phyloP scores from a whole-genome alignment of 768 basidiomycete genomes.

The Boletus sensibilis region DNA sequence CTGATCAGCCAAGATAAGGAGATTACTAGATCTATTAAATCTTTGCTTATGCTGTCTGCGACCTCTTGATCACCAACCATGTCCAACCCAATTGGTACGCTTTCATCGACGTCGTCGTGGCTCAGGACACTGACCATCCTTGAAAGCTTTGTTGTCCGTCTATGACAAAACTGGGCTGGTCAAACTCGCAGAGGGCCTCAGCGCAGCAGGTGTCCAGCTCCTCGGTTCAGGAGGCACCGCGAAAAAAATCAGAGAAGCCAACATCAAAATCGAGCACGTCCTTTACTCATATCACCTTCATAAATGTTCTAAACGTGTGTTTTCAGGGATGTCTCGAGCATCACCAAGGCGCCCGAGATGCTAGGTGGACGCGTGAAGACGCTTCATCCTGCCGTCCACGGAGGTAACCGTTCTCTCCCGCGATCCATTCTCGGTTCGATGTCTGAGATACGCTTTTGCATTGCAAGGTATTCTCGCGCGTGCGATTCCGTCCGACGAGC shows the following conservation, averaged over 20 bases:
- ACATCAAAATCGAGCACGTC: slow-evolving; percentile 84
- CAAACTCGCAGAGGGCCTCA: slow-evolving; percentile 84
- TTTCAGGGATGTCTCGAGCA: slow-evolving; percentile 89
- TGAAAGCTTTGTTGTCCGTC: slow-evolving; percentile 83
- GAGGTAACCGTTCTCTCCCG: slow-evolving; percentile 53
- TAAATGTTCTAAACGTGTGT: slow-evolving; percentile 5
- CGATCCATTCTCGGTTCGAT: neutral
- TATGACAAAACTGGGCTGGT: slow-evolving; percentile 93
- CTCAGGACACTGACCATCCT: slow-evolving; percentile 3
- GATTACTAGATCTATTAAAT: neutral
- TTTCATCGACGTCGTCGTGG: neutral
- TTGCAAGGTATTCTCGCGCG: slow-evolving; percentile 87
- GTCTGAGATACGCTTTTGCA: slow-evolving; percentile 1
- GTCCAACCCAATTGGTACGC: slow-evolving; percentile 31
- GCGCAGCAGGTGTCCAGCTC: slow-evolving; percentile 77
- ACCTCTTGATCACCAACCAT: slow-evolving; percentile 19
- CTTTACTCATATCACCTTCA: slow-evolving; percentile 1
- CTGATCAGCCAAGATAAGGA: slow-evolving; percentile 22
- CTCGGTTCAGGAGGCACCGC: slow-evolving; percentile 97
- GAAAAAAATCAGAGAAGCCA: slow-evolving; percentile 94
- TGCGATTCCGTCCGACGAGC: slow-evolving; percentile 84
- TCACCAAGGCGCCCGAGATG: slow-evolving; percentile 99
- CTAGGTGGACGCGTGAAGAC: slow-evolving; percentile 98
- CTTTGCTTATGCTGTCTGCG: neutral
- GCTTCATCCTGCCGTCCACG: slow-evolving; percentile 95